Conservation (phyloP, 2,329 filamentous ascomycete species). For the Apiospora arundinis region DNA sequence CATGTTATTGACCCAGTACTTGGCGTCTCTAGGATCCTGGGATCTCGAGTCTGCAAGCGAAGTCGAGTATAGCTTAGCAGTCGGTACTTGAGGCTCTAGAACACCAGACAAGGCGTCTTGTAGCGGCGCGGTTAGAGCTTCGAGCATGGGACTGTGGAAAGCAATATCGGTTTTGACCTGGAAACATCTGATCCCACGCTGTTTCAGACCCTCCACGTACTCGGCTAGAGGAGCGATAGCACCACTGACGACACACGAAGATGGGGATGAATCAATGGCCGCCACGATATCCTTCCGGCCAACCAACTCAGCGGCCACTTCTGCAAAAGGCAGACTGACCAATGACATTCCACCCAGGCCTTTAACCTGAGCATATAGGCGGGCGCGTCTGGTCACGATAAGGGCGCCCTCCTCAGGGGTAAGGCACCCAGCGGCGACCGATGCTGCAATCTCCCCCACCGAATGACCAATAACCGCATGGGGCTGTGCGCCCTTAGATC, state of each 20-base stretch:
- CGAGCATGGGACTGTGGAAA: slow-evolving; percentile 45
- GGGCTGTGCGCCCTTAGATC: slow-evolving; percentile 39
- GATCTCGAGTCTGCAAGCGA: slow-evolving; percentile 36
- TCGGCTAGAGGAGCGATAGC: slow-evolving; percentile 35
- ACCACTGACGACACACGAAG: slow-evolving; percentile 44
- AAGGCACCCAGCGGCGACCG: slow-evolving; percentile 44
- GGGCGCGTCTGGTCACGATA: slow-evolving; percentile 42
- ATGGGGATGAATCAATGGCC: slow-evolving; percentile 45
- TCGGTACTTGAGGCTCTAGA: slow-evolving; percentile 30
- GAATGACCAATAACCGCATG: slow-evolving; percentile 49
- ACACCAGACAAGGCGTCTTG: slow-evolving; percentile 30
- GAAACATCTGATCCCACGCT: slow-evolving; percentile 33
- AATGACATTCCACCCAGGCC: slow-evolving; percentile 29
- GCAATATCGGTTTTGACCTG: slow-evolving; percentile 47
- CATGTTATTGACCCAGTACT: slow-evolving; percentile 50
- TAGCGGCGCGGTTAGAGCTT: slow-evolving; percentile 39
- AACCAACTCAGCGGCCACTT: slow-evolving; percentile 34
- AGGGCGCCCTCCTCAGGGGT: slow-evolving; percentile 43
- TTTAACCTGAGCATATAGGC: slow-evolving; percentile 27
- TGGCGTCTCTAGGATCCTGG: slow-evolving; percentile 32
- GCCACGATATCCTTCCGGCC: slow-evolving; percentile 35
- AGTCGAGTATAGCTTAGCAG: slow-evolving; percentile 42
- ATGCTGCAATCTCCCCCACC: slow-evolving; percentile 48
- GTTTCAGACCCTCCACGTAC: slow-evolving; percentile 34
- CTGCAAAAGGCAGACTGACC: slow-evolving; percentile 38